Conservation (phyloP, 805 yeast genomes). For the Millerozyma miso region DNA sequence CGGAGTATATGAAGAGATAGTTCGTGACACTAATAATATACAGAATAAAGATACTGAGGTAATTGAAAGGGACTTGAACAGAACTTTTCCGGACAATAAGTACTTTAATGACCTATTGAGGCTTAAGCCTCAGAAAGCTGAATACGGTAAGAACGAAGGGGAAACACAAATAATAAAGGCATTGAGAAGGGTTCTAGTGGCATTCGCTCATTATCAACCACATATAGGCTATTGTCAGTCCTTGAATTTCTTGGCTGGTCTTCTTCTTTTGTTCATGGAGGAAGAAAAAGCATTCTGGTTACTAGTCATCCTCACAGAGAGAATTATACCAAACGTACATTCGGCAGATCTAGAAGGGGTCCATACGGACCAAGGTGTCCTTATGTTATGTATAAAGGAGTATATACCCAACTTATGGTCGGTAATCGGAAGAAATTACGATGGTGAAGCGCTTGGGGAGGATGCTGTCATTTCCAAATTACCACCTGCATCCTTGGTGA, state of each 20-base stretch:
- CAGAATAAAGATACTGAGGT: constrained; percentile 81
- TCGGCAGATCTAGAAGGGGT: constrained; percentile 90
- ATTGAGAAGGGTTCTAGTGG: constrained; percentile 72
- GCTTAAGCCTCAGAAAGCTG: neutral
- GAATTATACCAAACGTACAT: constrained; percentile 87
- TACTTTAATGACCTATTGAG: constrained; percentile 54
- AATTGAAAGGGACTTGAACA: constrained; percentile 86
- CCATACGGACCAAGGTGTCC: constrained; percentile 89
- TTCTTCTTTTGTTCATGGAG: constrained; percentile 75
- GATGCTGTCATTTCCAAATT: constrained; percentile 61
- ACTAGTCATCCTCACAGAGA: constrained; percentile 84
- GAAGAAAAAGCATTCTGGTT: constrained; percentile 95
- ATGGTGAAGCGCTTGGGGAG: constrained; percentile 36
- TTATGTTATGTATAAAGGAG: constrained; percentile 81
- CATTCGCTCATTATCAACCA: constrained; percentile 84
- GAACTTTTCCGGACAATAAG: constrained; percentile 93
- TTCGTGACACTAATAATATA: constrained; percentile 49
- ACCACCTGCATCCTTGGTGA: constrained; percentile 89
- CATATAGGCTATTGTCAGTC: constrained; percentile 95
- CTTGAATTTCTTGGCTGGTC: constrained; percentile 86
- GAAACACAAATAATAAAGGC: constrained; percentile 69
- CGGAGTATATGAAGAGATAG: constrained; percentile 71
- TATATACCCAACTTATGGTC: constrained; percentile 80
- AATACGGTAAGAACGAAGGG: constrained; percentile 9
- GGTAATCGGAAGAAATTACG: constrained; percentile 37